Evolutionary conservation across 2,329 filamentous ascomycete species (phyloP), one percentile per base, ranked within the genome.

Genomic region (Colletotrichum tropicicola): DNA sequence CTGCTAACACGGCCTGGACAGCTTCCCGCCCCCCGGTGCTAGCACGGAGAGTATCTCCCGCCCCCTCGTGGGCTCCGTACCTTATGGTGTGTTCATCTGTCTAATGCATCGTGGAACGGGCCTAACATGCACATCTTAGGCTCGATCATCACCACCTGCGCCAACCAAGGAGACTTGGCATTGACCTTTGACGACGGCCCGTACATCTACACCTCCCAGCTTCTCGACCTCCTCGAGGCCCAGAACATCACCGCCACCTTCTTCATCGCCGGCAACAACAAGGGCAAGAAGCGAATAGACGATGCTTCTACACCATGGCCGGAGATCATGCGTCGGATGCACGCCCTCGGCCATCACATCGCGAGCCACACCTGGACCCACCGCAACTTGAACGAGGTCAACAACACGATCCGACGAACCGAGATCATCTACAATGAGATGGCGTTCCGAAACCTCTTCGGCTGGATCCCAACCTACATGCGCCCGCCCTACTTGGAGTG

Each of bases 151-250:
- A 82, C 72, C 1, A 73, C 72, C 56, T 82, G 79, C 67, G 74
- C 69, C 4, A 63, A 62, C 12, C 74, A 75, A 1, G 78, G 76
- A n/a, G 71, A 73, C 60, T 71, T 82, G 43, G 82, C 82, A 4
- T 71, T 85, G 32, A 83, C 81, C 1, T 83, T 80, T 68, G 83
- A 84, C 65, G 82, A 85, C 53, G 82, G 82, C 0, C 82, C 83
- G 0, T 80, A 74, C 59, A 59, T 69, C 4, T 83, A 79, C 69
- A 85, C 83, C 3, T 70, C 70, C 9, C 70, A 73, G 9, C 70
- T 85, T 4, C 77, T 85, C 19, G 76, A 82, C 53, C 54, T 78
- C 2, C 66, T 82, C 9, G 72, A 75, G 27, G 51, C 71, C 9
- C 69, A 72, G 35, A 51, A 74, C 3, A 70, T 75, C 55, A 77